Base-by-base conservation (phyloP, 2,329 filamentous ascomycete species). In the Cordyceps javanica region DNA sequence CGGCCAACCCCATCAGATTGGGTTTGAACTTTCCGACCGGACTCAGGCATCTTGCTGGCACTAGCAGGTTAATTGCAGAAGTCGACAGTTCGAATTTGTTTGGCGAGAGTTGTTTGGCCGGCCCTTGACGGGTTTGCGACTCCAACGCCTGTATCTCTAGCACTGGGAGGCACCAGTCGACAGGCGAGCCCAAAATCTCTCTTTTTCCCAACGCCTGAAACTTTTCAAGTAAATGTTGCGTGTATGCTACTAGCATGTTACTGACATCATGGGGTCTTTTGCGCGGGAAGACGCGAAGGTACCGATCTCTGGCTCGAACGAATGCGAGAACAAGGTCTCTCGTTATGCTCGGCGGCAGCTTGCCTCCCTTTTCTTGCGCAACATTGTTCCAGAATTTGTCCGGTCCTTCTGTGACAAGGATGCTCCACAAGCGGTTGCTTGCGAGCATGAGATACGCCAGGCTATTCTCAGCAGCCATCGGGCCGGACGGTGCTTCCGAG, bases 291-390 rank as follows among this genome's bases (percentile, higher is more conserved):
- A 52, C 56, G 11, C 57, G 39, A 4, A 60, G 48, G 51, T 46
- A 63, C 5, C 59, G 61, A 28, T 59, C 57, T 21, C 60, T 53
- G 32, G 57, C 62, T 30, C 59, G 59, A 21, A 63, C 36, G n/a
- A 63, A 46, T 3, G 55, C 38, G 41, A 61, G 53, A 11, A 52
- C 34, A 13, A 62, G 2, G 3, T 53, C 32, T 16, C 50, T 48
- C 11, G 54, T 51, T 30, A 54, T 48, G 2, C 26, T n/a, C 3
- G 21, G 42, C 8, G 58, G n/a, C 16, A 62, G 3, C 6, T 53
- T 25, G 25, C 34, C 55, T 16, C 38, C 21, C 10, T 44, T 44
- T 6, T 13, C 5, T 23, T 36, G 25, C 9, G 25, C 26, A 3
- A 59, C 39, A 26, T 14, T 14, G 1, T 19, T 38, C 57, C 57